These are phyloP conservation scores for Lachancea kluyveri DNA, from an alignment of 805 yeast species.

Conservation along the genomic window DNA sequence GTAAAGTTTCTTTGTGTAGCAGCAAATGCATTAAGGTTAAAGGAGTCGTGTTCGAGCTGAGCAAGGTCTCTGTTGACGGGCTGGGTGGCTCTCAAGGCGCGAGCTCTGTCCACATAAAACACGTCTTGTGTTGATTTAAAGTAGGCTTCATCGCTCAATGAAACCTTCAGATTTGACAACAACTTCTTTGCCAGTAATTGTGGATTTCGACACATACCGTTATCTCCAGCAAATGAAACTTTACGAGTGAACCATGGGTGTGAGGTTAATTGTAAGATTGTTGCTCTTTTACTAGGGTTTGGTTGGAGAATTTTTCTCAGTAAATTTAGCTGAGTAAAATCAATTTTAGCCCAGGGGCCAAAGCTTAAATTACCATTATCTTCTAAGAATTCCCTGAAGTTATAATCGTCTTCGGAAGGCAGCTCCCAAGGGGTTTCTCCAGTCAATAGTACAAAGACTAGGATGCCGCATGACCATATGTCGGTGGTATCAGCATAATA, in stretches of 20 bases:
- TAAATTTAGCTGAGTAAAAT: slow-evolving; percentile 43
- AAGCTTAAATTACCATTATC: slow-evolving; percentile 41
- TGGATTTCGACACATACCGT: slow-evolving; percentile 52
- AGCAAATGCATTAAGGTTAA: slow-evolving; percentile 8
- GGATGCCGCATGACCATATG: slow-evolving; percentile 66
- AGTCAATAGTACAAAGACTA: slow-evolving; percentile 52
- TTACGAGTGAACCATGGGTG: slow-evolving; percentile 52
- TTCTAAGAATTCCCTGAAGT: slow-evolving; percentile 36
- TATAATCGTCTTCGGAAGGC: slow-evolving; percentile 47
- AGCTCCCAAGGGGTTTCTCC: slow-evolving; percentile 73
- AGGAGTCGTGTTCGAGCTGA: slow-evolving; percentile 26
- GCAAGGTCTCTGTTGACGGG: slow-evolving; percentile 38
- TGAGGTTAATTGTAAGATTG: slow-evolving; percentile 35
- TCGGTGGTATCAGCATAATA: slow-evolving; percentile 57
- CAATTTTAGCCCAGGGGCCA: slow-evolving; percentile 52
- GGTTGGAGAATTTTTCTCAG: slow-evolving; percentile 48
- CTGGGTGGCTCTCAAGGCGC: slow-evolving; percentile 39
- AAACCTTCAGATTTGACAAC: slow-evolving; percentile 46
- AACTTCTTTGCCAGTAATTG: slow-evolving; percentile 43
- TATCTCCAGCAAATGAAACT: slow-evolving; percentile 37
- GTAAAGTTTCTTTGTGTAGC: slow-evolving; percentile 22
- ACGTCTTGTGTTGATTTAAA: slow-evolving; percentile 20
- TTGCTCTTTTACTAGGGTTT: slow-evolving; percentile 39
- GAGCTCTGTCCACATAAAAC: slow-evolving; percentile 1
- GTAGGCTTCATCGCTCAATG: slow-evolving; percentile 44